Conservation (phyloP, 495 filamentous ascomycete genomes). For the Ascobolus immersus region DNA sequence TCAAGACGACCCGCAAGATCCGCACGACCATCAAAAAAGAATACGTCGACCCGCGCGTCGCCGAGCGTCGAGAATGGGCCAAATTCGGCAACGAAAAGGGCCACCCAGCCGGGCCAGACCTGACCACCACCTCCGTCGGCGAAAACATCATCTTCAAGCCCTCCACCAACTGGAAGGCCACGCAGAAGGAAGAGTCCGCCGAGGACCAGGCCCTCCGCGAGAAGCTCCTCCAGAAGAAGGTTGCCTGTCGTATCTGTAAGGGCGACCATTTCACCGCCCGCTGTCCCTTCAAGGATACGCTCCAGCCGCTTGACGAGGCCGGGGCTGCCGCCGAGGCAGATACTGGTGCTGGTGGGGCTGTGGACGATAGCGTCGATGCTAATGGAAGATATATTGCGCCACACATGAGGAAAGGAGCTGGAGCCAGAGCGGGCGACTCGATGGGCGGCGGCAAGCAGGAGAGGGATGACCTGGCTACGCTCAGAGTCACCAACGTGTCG, state of each 20-base stretch:
- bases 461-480: conserved; percentile 82
- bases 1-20: conserved; percentile 86
- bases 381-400: conserved; percentile 65
- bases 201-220: conserved; percentile 68
- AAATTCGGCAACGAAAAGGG: conserved; percentile 79
- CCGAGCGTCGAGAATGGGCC: conserved; percentile 67
- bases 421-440: conserved; percentile 43
- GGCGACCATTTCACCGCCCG: conserved; percentile 96
- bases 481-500: conserved; percentile 91
- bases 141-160: conserved; percentile 96
- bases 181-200: conserved; percentile 54
- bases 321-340: conserved; percentile 9
- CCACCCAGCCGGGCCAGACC: conserved; percentile 37
- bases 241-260: conserved; percentile 95
- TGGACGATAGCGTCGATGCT: conserved; percentile 29
- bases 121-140: conserved; percentile 75
- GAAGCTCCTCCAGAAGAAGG: conserved; percentile 92
- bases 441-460: conserved; percentile 77
- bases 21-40: conserved; percentile 68
- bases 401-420: conserved; percentile 45
- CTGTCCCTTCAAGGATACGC: conserved; percentile 59
- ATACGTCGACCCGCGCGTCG: conserved; percentile 85
- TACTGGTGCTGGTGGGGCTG: conserved; percentile 23
- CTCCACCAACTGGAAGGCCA: conserved; percentile 67
- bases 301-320: conserved; percentile 45